phyloP scores from a whole-genome alignment of 305 asterid genomes.

The Solanum hybrid region DNA sequence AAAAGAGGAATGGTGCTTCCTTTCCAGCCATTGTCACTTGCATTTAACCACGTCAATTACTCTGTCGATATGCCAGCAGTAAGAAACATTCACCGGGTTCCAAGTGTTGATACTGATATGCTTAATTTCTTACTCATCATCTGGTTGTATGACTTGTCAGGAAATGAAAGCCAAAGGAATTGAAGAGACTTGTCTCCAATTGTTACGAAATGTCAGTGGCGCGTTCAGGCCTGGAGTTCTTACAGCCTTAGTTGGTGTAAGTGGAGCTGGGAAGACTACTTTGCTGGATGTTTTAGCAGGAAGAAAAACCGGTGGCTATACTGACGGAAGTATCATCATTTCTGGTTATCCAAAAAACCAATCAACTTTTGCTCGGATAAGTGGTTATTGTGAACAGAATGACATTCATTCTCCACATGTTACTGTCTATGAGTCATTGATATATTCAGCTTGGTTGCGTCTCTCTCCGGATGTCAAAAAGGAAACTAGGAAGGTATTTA shows the following conservation, averaged over 20 bases:
- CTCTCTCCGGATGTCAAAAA: conserved; percentile 61
- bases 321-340: conserved; percentile 62
- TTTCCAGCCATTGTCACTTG: conserved; percentile 68
- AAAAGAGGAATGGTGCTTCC: conserved; percentile 90
- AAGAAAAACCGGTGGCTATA: conserved; percentile 74
- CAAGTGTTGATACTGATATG: neutral
- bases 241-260: conserved; percentile 91
- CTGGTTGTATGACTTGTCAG: conserved; percentile 21
- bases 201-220: conserved; percentile 74
- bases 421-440: conserved; percentile 77
- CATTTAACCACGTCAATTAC: conserved; percentile 74
- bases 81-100: conserved; percentile 18
- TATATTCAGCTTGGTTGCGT: conserved; percentile 92
- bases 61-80: conserved; percentile 91
- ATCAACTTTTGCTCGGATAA: conserved; percentile 74
- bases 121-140: neutral
- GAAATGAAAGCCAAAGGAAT: conserved; percentile 69
- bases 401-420: conserved; percentile 89
- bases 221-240: conserved; percentile 91
- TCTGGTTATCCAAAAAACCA: conserved; percentile 86
- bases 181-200: conserved; percentile 64
- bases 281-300: conserved; percentile 94
- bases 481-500: conserved; percentile 47
- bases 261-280: conserved; percentile 98
- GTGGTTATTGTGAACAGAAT: conserved; percentile 90